phyloP scores from a whole-genome alignment of 352 stramenopile genomes.

The Phytophthora cryptogea region DNA sequence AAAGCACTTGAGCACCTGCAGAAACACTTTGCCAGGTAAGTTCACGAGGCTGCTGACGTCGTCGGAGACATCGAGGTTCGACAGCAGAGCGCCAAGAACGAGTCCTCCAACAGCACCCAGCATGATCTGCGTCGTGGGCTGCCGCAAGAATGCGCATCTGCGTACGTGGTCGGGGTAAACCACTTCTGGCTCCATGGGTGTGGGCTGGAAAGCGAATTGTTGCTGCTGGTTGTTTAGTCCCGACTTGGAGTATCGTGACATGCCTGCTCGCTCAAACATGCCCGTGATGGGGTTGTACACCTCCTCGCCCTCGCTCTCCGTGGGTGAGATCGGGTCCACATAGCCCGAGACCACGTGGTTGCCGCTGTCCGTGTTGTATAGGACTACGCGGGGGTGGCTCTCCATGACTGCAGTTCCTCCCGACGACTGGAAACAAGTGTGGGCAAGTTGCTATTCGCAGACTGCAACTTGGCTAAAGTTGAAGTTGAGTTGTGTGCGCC shows the following conservation, averaged over 20 bases:
- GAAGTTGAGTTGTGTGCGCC: slow-evolving; percentile 22
- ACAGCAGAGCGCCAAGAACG: slow-evolving; percentile 37
- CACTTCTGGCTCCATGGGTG: slow-evolving; percentile 18
- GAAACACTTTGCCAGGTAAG: slow-evolving; percentile 48
- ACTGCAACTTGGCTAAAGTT: too few species aligned
- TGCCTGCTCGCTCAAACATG: slow-evolving; percentile 24
- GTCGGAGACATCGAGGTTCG: slow-evolving; percentile 35
- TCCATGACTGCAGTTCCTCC: slow-evolving; percentile 7
- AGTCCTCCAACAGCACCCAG: slow-evolving; percentile 43
- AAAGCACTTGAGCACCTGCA: slow-evolving; percentile 56
- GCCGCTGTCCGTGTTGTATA: slow-evolving; percentile 22
- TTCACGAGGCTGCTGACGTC: slow-evolving; percentile 44
- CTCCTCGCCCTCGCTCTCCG: slow-evolving; percentile 29
- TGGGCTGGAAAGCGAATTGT: slow-evolving; percentile 13
- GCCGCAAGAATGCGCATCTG: slow-evolving; percentile 30
- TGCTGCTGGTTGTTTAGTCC: slow-evolving; percentile 15
- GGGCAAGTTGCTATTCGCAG: slow-evolving; percentile 17
- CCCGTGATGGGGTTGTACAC: slow-evolving; percentile 33
- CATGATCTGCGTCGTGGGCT: slow-evolving; percentile 50
- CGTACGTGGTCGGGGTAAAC: slow-evolving; percentile 26
- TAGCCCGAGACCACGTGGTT: slow-evolving; percentile 20
- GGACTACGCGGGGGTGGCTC: slow-evolving; percentile 21
- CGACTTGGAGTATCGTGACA: slow-evolving; percentile 26
- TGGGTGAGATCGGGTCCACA: slow-evolving; percentile 27
- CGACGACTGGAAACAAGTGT: slow-evolving; percentile 3